These are phyloP conservation scores for Yamadazyma ubonensis DNA, from an alignment of 805 yeast species.

Conservation along the genomic window DNA sequence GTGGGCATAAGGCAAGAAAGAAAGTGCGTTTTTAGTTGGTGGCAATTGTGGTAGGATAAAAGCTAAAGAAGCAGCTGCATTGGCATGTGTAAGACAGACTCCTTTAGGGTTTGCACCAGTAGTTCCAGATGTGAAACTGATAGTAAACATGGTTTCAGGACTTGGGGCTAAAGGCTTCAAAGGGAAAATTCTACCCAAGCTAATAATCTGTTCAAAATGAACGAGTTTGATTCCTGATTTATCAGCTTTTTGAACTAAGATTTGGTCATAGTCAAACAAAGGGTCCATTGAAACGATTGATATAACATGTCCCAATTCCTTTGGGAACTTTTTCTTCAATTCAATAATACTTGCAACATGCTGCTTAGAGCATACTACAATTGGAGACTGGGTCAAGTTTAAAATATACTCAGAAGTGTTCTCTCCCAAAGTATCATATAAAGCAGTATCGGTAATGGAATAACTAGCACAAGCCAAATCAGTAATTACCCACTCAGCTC, in stretches of 20 bases:
- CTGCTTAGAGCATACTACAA: slow-evolving; percentile 52
- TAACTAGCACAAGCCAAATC: slow-evolving; percentile 35
- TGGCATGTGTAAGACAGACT: slow-evolving; percentile 53
- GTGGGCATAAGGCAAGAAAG: slow-evolving; percentile 60
- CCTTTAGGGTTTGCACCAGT: slow-evolving; percentile 79
- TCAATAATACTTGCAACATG: slow-evolving; percentile 50
- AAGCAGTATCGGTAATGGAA: slow-evolving; percentile 38
- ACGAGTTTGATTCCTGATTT: slow-evolving; percentile 23
- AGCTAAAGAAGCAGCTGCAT: slow-evolving; percentile 46
- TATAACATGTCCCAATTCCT: slow-evolving; percentile 41
- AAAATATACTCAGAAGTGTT: slow-evolving; percentile 34
- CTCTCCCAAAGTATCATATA: slow-evolving; percentile 42
- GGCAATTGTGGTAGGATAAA: slow-evolving; percentile 31
- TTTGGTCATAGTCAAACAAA: slow-evolving; percentile 17
- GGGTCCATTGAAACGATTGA: slow-evolving; percentile 57
- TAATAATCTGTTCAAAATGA: slow-evolving; percentile 33
- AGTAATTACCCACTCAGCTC: slow-evolving; percentile 37
- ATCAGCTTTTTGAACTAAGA: slow-evolving; percentile 23
- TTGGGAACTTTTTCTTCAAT: slow-evolving; percentile 35
- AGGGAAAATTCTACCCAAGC: slow-evolving; percentile 40
- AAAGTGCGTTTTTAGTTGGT: slow-evolving; percentile 26
- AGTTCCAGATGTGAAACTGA: slow-evolving; percentile 55
- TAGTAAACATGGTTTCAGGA: slow-evolving; percentile 37
- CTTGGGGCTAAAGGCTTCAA: slow-evolving; percentile 26
- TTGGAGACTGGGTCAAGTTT: slow-evolving; percentile 35